Conservation (phyloP, 2,329 filamentous ascomycete species). For the Aphanocladium album region DNA sequence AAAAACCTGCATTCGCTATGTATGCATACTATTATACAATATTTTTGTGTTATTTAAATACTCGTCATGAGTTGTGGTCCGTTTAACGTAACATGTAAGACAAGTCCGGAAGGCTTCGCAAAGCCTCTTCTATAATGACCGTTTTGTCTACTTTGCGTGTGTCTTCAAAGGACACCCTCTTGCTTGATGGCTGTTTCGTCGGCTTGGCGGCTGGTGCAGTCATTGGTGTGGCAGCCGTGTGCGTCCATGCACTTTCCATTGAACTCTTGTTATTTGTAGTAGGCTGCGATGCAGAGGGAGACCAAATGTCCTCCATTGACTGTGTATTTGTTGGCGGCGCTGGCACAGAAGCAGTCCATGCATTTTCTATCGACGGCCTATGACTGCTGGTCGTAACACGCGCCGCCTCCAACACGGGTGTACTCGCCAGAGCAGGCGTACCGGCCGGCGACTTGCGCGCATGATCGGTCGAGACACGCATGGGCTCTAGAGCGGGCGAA, state of each 20-base stretch:
- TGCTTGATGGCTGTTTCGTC: background rate
- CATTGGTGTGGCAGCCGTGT: background rate
- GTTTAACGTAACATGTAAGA: conserved; percentile 14
- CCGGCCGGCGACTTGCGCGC: background rate
- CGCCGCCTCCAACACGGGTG: background rate
- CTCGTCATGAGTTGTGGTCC: background rate
- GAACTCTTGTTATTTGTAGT: background rate
- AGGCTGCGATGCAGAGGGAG: background rate
- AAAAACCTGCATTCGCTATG: background rate
- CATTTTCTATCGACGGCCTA: background rate
- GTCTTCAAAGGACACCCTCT: background rate
- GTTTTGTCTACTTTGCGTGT: background rate
- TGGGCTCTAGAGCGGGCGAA: background rate
- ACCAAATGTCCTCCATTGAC: too few species aligned
- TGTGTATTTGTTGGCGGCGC: too few species aligned
- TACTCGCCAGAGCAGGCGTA: background rate
- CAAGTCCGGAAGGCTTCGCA: conserved; percentile 10
- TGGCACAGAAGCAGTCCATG: too few species aligned
- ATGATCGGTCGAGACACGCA: background rate
- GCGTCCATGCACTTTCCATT: background rate
- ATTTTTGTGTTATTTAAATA: background rate
- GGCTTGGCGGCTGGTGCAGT: background rate
- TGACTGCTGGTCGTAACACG: background rate
- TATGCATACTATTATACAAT: conserved; percentile 5
- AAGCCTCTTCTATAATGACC: background rate